Base-by-base conservation (phyloP, 1,139 yeast species). In the Debaryomyces sp. region DNA sequence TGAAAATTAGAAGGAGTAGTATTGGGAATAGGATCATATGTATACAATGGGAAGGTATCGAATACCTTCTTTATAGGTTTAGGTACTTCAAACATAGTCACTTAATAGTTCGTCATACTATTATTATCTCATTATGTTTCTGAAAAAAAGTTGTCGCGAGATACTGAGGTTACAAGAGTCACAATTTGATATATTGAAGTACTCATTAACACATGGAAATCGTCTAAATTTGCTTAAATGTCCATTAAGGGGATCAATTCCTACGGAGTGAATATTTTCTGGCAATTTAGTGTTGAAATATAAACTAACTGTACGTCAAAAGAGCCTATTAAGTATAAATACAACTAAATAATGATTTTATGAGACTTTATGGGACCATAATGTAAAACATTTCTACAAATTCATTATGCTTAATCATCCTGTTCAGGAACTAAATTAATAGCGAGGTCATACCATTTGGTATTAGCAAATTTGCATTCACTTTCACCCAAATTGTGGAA, bases 401-500 rank as follows among this genome's bases (percentile, higher is more conserved):
- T 15, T 6, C 21, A 39, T 23, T 27, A 41, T 6, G 29, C 36
- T 41, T 41, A 47, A 13, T 47, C 50, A 48, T 83, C 87, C 40
- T 82, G 87, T 46, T 80, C 84, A 26, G 85, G 84, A 40, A 80
- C 77, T 62, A 88, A 76, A 50, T 82, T 83, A 53, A 83, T 75
- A 49, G 81, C 74, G 75, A 87, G 66, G 60, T 87, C 90, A 55
- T 77, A 76, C 95, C 95, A 89, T 36, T 70, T 70, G 29, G 71
- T 78, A 34, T 81, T 86, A 26, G 82, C 95, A 65, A 77, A 80
- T 49, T 73, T 67, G 61, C 88, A 82, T 24, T 75, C 68, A 55
- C 90, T 82, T 44, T 67, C 67, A 35, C 96, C 95, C 52, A 75
- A 70, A 59, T 83, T 81, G 50, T 73, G 70, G 64, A 92, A 92